Evolutionary conservation across 2,329 filamentous ascomycete genomes (phyloP), one percentile per base, ranked within the genome.

Genomic region (Lasiodiplodia theobromae): DNA sequence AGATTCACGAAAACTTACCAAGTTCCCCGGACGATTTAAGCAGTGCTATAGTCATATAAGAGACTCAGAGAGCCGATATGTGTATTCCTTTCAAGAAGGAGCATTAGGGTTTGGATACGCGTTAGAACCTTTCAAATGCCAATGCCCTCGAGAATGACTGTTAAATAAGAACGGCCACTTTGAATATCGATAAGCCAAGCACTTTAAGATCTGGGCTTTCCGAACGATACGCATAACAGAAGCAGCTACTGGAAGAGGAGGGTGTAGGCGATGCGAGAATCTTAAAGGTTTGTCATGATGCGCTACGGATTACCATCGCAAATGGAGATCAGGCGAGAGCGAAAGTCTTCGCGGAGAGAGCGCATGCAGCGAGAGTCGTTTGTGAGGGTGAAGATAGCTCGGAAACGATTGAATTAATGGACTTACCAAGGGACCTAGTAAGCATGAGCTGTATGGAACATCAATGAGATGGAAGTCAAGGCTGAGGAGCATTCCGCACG

Each of bases 241-340:
- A 11, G 8, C 68, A 66, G 28, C 74, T 79, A 11, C 76, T 72
- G 28, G 71, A 73, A 44, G 71, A 76, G 67, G 71, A 75, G 71
- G 70, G 70, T 57, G 71, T 57, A 67, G 70, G 66, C n/a, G 67
- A 74, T 23, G 16, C 62, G 44, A 71, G 74, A 52, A 69, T 78
- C 23, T 18, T 70, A 7, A 63, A 71, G 10, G 72, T 73, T 7
- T 78, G 74, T 49, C 49, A 73, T 38, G 68, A 78, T 69, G 76
- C 77, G 47, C 62, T 72, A 37, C 70, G 76, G 51, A 71, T 78
- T 51, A 68, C 67, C 51, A 73, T 79, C 54, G 72, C 71, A 11
- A 73, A 78, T 74, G 70, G 75, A 11, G 77, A 80, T 69, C 66
- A 77, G 25, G 76, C 73, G 37, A 77, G 77, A 69, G 77, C 68